These are phyloP conservation scores for Parietichytrium sp. DNA, from an alignment of 108 stramenopile genomes.

Conservation along the genomic window DNA sequence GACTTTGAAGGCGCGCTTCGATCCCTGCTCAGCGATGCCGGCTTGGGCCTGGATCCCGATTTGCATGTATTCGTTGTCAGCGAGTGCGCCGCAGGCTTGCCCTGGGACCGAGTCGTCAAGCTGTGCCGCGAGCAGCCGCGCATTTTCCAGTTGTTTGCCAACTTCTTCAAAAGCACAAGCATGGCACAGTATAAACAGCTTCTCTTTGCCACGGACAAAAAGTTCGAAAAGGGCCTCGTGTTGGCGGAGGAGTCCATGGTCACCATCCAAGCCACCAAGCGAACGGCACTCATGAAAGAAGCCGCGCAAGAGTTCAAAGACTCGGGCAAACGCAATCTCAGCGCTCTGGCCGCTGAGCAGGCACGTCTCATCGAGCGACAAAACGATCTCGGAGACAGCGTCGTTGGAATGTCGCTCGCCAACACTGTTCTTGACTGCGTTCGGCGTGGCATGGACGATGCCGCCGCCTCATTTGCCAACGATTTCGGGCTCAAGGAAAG, in stretches of 20 bases:
- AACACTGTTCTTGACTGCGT: slow-evolving; percentile 11
- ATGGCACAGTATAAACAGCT: not conserved
- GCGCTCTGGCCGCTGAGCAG: not conserved
- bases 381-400: slow-evolving; percentile 30
- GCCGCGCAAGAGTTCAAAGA: not conserved
- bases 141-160: not conserved
- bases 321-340: not conserved
- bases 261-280: not conserved
- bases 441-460: slow-evolving; percentile 8
- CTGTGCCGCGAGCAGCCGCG: not conserved
- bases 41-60: slow-evolving; percentile 22
- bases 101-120: not conserved
- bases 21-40: not conserved
- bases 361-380: not conserved
- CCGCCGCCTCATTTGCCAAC: not conserved
- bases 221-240: slow-evolving; percentile 23
- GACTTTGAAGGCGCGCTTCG: slow-evolving; percentile 31
- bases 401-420: not conserved
- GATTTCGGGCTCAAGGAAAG: not conserved
- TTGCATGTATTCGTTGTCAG: not conserved
- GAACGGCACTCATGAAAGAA: not conserved
- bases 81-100: not conserved
- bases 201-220: not conserved
- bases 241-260: slow-evolving; percentile 13
- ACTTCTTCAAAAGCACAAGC: slow-evolving; percentile 2